These are phyloP conservation scores for Gomphus bonarii DNA, from an alignment of 1,284 basidiomycete genomes.

Conservation along the genomic window DNA sequence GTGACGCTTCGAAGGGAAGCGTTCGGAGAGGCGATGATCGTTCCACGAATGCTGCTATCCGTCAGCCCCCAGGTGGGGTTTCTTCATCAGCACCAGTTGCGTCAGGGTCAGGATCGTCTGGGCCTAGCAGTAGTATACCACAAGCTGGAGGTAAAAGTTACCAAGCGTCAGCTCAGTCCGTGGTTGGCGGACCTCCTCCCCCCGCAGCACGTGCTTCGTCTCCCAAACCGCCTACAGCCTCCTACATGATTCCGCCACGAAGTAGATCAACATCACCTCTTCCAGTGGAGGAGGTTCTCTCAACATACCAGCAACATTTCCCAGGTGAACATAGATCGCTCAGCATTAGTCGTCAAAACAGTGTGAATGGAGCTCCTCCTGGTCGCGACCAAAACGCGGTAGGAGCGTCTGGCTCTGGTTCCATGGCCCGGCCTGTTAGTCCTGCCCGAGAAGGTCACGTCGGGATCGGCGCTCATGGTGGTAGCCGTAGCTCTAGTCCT, in stretches of 20 bases:
- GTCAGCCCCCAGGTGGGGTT: background rate
- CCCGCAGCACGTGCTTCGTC: slow-evolving; percentile 60
- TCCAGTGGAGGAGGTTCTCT: slow-evolving; percentile 63
- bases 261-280: slow-evolving; percentile 27
- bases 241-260: slow-evolving; percentile 64
- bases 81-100: slow-evolving; percentile 8
- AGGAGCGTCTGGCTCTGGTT: slow-evolving; percentile 7
- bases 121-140: background rate
- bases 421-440: slow-evolving; percentile 6
- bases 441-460: slow-evolving; percentile 49
- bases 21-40: slow-evolving; percentile 17
- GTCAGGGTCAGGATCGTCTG: slow-evolving; percentile 8
- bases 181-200: slow-evolving; percentile 57
- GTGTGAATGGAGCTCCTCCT: slow-evolving; percentile 22
- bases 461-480: slow-evolving; percentile 68
- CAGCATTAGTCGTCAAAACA: slow-evolving; percentile 34
- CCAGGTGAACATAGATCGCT: slow-evolving; percentile 69
- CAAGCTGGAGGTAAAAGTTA: slow-evolving; percentile 14
- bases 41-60: background rate
- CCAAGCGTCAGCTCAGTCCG: slow-evolving; percentile 44
- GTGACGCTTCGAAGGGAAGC: slow-evolving; percentile 22
- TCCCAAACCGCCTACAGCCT: slow-evolving; percentile 54
- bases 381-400: slow-evolving; percentile 18
- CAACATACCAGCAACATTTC: slow-evolving; percentile 75
- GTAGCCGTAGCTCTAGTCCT: slow-evolving; percentile 49